Evolutionary conservation across 2,329 filamentous ascomycete species (phyloP), one percentile per base, ranked within the genome.

Genomic region (Spiromastix sp.): DNA sequence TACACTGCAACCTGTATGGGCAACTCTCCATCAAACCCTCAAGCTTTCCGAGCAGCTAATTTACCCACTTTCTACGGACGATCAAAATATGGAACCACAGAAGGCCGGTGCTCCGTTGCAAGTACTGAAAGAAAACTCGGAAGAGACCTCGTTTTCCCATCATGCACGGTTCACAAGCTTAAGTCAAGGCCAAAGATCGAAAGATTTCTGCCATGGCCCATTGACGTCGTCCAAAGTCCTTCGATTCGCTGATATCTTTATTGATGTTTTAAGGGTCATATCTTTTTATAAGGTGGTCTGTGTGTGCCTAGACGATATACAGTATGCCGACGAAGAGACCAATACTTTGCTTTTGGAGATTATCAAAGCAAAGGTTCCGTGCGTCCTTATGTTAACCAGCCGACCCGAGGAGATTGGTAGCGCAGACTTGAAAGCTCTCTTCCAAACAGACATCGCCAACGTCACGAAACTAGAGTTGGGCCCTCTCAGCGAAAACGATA

Each of bases 271-370:
- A 33, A 75, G 84, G 34, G 74, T 93, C 27, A 78, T 96, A 37
- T 81, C 85, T 0, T 70, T 79, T 13, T 79, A 87, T 54, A 91
- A 87, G 48, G 78, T 94, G 48, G 86, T 94, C 36, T 93, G 85
- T 50, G 79, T 94, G 47, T 86, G 79, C 48, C 62, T 95, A 18
- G 89, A 95, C 50, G 89, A 95, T 56, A 63, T 95, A 20, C 86
- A 95, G 48, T 91, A 85, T 56, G 85, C 86, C 5, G 89, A 95
- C 52, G 75, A 81, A 17, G 89, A 95, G 56, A 91, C 82, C 10
- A 63, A 91, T 31, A 85, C 93, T 39, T 66, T 95, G 34, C 79
- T 95, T 25, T 73, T 79, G 11, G 80, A 86, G 48, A 85, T 95
- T 34, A 76, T 93, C 37, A 70, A 71, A 33, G 77, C 81, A 1